Percentiles rank a stretch among this genome's conserved stretches.
These are phyloP conservation scores for Pseudogymnoascus sp. DNA, from an alignment of 2,329 filamentous ascomycete species.

Conservation along the genomic window DNA sequence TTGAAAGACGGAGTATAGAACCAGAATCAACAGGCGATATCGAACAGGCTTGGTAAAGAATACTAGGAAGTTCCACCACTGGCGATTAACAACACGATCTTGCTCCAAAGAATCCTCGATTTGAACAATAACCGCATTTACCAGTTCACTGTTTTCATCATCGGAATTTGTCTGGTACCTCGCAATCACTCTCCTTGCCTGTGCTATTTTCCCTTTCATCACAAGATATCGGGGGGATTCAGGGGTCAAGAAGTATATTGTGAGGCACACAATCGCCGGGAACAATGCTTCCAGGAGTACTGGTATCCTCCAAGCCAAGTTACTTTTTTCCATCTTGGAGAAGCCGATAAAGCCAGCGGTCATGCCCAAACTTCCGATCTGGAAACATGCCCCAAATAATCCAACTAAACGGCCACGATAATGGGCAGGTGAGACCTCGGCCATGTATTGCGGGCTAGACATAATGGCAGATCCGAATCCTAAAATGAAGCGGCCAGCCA, in stretches of 20 bases:
- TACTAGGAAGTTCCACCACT: conserved; percentile 41
- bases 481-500: conserved; percentile 23
- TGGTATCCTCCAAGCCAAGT: conserved; percentile 29
- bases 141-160: conserved; percentile 16
- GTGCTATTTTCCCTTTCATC: conserved; percentile 22
- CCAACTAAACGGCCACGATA: conserved; percentile 39
- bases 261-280: conserved; percentile 22
- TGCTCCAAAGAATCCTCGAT: conserved; percentile 27
- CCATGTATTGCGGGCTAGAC: conserved; percentile 25
- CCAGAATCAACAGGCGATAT: conserved; percentile 38
- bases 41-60: conserved; percentile 40
- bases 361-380: conserved; percentile 37
- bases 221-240: conserved; percentile 14
- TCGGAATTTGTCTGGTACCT: conserved; percentile 27
- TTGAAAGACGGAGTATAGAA: conserved; percentile 41
- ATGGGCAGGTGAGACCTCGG: conserved; percentile 24
- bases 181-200: conserved; percentile 2
- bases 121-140: conserved; percentile 23
- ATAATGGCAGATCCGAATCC: conserved; percentile 23
- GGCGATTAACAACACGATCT: conserved; percentile 28
- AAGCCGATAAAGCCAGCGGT: conserved; percentile 35
- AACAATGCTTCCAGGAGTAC: conserved; percentile 36
- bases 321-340: conserved; percentile 22
- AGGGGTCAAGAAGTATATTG: conserved; percentile 24
- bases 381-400: conserved; percentile 42